Base-by-base conservation (phyloP, 805 yeast genomes). In the Maudiozyma saulgeensis region DNA sequence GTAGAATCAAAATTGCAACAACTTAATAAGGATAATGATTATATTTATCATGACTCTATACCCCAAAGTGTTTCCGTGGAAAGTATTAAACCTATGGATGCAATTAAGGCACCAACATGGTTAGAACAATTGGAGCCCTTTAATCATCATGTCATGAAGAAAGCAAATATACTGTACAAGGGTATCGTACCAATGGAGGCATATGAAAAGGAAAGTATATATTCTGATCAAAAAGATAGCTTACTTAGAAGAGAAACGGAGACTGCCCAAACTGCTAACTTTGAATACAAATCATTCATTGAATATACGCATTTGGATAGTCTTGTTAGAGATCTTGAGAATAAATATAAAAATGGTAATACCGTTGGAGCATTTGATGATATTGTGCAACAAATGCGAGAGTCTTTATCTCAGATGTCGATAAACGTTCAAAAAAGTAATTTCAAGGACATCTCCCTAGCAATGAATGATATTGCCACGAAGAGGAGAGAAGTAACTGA, bases 171-270 rank as follows among this genome's bases (percentile, higher is more conserved):
- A 52, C 72, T 91, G 43, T 87, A 87, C 65, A 83, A 77, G 45
- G 83, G 82, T 53, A 85, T 91, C 19, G 80, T 93, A 6, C 98
- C 98, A 2, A 72, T 89, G 60, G 78, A 81, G 34, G 88, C 91
- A 18, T 96, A 89, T 61, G 96, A 91, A 66, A 80, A 85, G 57
- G 78, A 87, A 47, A 87, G 96, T 53, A 72, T 82, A 53, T 93
- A 93, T 63, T 84, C 96, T 0, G 99, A 91, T 62, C 89, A 87
- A 62, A 85, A 87, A 64, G 91, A 96, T 0, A 80, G 77, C 53
- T 67, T 87, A 37, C 66, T 88, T 43, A 76, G 98, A 58, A 74
- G 71, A 41, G 89, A 87, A 59, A 74, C 81, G 43, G 97, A 90
- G 52, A 75, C 75, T 51, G 76, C 80, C 21, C 90, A 86, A 49